Percentiles rank a stretch among this genome's conserved stretches.
Conservation (phyloP, 2,329 filamentous ascomycete genomes). For the Aspergillus uvarum region DNA sequence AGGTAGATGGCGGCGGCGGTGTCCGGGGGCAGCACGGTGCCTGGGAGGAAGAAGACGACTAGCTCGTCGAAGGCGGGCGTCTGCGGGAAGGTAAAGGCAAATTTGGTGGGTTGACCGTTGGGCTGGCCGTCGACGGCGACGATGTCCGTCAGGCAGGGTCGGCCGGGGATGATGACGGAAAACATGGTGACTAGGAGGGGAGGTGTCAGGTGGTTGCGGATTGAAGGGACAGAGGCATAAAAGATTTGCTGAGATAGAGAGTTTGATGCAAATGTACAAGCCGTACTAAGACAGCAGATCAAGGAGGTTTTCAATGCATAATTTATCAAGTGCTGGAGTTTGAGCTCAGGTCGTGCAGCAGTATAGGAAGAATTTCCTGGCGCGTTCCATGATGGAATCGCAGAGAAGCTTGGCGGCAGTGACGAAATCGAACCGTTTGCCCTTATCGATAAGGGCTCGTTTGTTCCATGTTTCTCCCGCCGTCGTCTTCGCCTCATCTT, state of each 20-base stretch:
- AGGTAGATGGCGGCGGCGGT: conserved; percentile 90
- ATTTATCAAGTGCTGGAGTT: neutral
- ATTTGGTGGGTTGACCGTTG: conserved; percentile 59
- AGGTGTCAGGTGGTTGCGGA: neutral
- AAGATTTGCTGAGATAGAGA: too few relatives aligned
- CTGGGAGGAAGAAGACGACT: conserved; percentile 84
- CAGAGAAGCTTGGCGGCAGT: conserved; percentile 24
- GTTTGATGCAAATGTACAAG: neutral
- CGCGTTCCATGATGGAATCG: conserved; percentile 25
- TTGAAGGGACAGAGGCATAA: neutral
- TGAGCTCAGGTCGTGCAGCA: conserved; percentile 3
- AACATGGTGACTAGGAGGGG: conserved; percentile 49
- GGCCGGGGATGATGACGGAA: conserved; percentile 60
- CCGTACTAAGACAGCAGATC: neutral
- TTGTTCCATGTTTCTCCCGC: too few relatives aligned
- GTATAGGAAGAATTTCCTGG: conserved; percentile 19
- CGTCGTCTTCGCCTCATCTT: too few relatives aligned
- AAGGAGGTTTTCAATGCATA: neutral
- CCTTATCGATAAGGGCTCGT: conserved; percentile 33
- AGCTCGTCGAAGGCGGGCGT: conserved; percentile 67
- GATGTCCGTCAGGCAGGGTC: conserved; percentile 60
- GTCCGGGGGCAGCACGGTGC: conserved; percentile 67
- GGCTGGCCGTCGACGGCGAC: conserved; percentile 51
- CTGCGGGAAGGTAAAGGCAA: conserved; percentile 67
- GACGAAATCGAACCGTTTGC: conserved; percentile 26